A percentile compares a stretch with the other conserved stretches of the same genome.
Evolutionary conservation across 345 rosid species (phyloP).

Genomic region (Zanthoxylum bungeanum): DNA sequence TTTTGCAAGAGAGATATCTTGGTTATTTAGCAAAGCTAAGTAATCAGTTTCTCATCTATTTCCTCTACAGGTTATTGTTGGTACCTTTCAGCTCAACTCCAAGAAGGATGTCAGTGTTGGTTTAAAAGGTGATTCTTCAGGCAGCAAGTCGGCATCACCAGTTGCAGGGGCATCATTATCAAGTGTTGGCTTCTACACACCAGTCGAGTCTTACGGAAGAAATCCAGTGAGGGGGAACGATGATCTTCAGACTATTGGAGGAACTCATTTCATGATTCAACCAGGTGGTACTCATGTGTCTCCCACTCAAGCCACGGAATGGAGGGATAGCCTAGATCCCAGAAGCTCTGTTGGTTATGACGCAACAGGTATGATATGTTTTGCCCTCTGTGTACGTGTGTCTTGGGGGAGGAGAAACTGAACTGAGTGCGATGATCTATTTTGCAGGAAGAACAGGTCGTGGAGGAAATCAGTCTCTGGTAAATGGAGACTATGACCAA

Average conservation of each 20-base stretch:
- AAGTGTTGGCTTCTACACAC: constrained; percentile 40
- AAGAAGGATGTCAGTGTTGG: constrained; percentile 44
- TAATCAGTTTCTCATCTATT: background rate
- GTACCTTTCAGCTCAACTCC: constrained; percentile 54
- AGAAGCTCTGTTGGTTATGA: constrained; percentile 42
- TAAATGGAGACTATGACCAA: constrained; percentile 60
- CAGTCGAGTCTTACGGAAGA: constrained; percentile 46
- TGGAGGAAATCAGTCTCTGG: constrained; percentile 51
- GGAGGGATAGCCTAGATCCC: constrained; percentile 43
- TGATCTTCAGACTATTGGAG: constrained; percentile 44
- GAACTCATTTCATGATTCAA: constrained; percentile 53
- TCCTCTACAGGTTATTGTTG: constrained; percentile 60
- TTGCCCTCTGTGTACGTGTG: background rate
- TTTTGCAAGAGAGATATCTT: background rate
- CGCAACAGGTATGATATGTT: constrained; percentile 48
- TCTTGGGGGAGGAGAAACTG: background rate
- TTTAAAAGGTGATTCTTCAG: constrained; percentile 47
- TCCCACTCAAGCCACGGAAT: constrained; percentile 41
- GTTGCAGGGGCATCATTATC: constrained; percentile 43
- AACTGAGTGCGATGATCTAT: constrained; percentile 11
- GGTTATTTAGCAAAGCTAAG: background rate
- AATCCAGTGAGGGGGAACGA: constrained; percentile 40
- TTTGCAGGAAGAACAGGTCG: constrained; percentile 49
- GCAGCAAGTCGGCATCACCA: constrained; percentile 51
- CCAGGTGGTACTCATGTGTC: constrained; percentile 41